Evolutionary conservation across 495 filamentous ascomycete genomes (phyloP).

Genomic region (Pseudomonodictys pantanalensis): DNA sequence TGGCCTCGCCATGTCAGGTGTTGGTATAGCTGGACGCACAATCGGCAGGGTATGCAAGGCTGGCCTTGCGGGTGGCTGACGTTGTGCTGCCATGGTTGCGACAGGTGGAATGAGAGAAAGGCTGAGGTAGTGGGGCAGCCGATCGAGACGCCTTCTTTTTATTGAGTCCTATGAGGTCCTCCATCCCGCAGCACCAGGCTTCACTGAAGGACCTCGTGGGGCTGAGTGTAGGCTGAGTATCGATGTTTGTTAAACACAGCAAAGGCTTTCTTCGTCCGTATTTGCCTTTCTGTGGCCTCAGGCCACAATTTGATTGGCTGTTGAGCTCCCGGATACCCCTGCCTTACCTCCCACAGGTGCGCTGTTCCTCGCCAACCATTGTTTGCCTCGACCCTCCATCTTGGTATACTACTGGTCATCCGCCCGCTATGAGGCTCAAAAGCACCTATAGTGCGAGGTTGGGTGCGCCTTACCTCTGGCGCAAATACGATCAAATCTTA

Average conservation of each 20-base stretch:
- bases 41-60: neutral
- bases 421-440: too few relatives aligned
- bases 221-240: neutral
- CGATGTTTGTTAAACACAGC: too few relatives aligned
- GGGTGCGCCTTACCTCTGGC: too few relatives aligned
- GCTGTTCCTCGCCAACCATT: too few relatives aligned
- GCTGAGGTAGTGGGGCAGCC: neutral
- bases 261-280: neutral
- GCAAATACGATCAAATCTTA: too few relatives aligned
- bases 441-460: too few relatives aligned
- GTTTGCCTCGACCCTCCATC: too few relatives aligned
- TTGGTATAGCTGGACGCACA: neutral
- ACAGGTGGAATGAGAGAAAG: neutral
- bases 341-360: too few relatives aligned
- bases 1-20: neutral
- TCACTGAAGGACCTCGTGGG: neutral
- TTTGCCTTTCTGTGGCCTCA: too few relatives aligned
- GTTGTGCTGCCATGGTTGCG: conserved; percentile 12
- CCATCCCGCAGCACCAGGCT: neutral
- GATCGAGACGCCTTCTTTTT: neutral
- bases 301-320: too few relatives aligned
- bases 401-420: too few relatives aligned
- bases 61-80: neutral
- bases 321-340: neutral
- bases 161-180: neutral